Conservation (phyloP, 1,139 yeast species). For the Lodderomyces oxycetoniae region DNA sequence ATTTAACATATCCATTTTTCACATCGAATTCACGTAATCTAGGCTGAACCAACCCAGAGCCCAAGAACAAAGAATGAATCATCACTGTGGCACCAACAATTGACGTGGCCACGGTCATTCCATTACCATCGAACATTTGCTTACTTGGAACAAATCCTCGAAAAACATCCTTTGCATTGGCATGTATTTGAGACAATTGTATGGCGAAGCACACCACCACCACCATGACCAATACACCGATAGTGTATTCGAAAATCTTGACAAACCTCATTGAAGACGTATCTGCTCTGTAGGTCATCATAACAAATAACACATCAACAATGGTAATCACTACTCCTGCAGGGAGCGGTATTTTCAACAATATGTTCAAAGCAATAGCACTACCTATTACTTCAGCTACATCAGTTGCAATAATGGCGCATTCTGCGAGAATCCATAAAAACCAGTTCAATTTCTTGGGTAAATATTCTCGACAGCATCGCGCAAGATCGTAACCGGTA, state of each 20-base stretch:
- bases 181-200: constrained; percentile 55
- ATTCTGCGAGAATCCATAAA: constrained; percentile 68
- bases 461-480: constrained; percentile 58
- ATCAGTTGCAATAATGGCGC: constrained; percentile 80
- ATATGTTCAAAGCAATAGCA: constrained; percentile 75
- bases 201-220: constrained; percentile 72
- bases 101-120: constrained; percentile 71
- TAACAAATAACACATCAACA: constrained; percentile 66
- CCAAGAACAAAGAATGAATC: constrained; percentile 76
- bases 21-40: constrained; percentile 62
- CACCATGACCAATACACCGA: constrained; percentile 60
- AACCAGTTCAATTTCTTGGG: constrained; percentile 56
- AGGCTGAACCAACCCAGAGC: constrained; percentile 76
- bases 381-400: constrained; percentile 85
- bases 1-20: constrained; percentile 41
- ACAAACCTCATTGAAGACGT: constrained; percentile 60
- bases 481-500: constrained; percentile 73
- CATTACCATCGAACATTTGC: constrained; percentile 56
- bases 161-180: constrained; percentile 47
- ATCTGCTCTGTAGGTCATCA: constrained; percentile 72
- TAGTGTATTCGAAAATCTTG: constrained; percentile 60
- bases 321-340: constrained; percentile 75
- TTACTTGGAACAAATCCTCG: constrained; percentile 69
- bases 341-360: constrained; percentile 63
- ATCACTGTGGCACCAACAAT: constrained; percentile 78